These are phyloP conservation scores for Discostella pseudostelligera DNA, from an alignment of 108 stramenopile genomes.

Conservation along the genomic window DNA sequence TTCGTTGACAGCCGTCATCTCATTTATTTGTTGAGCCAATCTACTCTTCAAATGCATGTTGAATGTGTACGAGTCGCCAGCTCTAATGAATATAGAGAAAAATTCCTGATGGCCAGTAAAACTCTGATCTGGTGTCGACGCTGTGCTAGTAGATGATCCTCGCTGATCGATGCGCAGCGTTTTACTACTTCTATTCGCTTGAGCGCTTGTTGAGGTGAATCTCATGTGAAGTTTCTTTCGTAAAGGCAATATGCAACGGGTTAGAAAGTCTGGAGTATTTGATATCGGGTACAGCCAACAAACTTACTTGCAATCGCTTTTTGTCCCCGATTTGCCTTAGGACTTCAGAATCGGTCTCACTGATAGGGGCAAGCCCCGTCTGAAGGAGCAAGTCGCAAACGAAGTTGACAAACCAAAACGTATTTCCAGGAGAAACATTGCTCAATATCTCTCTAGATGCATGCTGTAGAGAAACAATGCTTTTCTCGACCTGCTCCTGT, in stretches of 20 bases:
- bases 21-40: constrained; percentile 21
- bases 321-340: constrained; percentile 59
- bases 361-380: constrained; percentile 67
- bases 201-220: constrained; percentile 54
- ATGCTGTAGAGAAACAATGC: constrained; percentile 37
- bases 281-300: not conserved
- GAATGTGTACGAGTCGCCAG: constrained; percentile 67
- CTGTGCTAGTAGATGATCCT: constrained; percentile 21
- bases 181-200: constrained; percentile 52
- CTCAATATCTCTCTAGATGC: constrained; percentile 54
- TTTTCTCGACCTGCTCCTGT: constrained; percentile 39
- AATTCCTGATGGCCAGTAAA: constrained; percentile 87
- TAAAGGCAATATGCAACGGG: constrained; percentile 1
- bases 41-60: constrained; percentile 50
- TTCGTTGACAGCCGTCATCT: constrained; percentile 31
- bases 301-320: constrained; percentile 60
- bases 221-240: constrained; percentile 69
- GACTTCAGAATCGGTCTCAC: constrained; percentile 80
- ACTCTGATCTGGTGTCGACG: constrained; percentile 42
- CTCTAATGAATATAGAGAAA: constrained; percentile 71
- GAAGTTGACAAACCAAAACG: constrained; percentile 76
- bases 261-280: not conserved
- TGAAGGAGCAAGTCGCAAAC: constrained; percentile 78
- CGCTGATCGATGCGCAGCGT: constrained; percentile 43
- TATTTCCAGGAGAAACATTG: constrained; percentile 47